Conservation (phyloP, 306 rosid genomes). For the Glycyrrhiza uralensis region DNA sequence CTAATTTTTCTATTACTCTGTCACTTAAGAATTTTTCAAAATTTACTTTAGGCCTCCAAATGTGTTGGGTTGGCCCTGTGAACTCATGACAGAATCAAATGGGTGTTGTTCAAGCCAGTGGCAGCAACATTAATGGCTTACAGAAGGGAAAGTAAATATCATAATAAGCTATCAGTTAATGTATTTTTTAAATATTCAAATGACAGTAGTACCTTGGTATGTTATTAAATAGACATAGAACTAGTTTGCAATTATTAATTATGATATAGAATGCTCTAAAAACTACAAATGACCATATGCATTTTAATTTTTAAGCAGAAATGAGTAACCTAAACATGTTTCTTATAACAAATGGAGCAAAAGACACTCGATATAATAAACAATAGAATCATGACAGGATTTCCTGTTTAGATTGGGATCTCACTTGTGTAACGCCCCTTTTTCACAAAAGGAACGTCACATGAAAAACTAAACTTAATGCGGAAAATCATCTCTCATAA, state of each 20-base stretch:
- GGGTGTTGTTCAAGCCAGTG: not conserved
- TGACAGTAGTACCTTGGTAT: not conserved
- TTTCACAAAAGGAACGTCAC: no score
- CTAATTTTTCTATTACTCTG: no score
- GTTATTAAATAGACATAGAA: not conserved
- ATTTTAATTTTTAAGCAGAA: not conserved
- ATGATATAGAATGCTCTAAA: not conserved
- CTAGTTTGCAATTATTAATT: not conserved
- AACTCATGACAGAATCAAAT: not conserved
- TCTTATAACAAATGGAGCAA: not conserved
- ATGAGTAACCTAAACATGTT: not conserved
- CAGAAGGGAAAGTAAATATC: not conserved
- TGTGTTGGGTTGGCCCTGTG: no score
- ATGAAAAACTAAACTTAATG: no score
- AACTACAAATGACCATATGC: not conserved
- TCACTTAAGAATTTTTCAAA: no score
- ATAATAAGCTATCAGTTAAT: not conserved
- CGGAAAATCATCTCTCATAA: no score
- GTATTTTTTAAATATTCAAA: no score
- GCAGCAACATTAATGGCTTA: not conserved
- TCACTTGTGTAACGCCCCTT: no score
- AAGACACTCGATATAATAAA: not conserved
- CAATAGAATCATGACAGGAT: no score
- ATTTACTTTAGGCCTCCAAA: no score
- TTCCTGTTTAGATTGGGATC: no score